These are phyloP conservation scores for Phlegmacium glaucopus DNA, from an alignment of 768 basidiomycete genomes.

Conservation along the genomic window DNA sequence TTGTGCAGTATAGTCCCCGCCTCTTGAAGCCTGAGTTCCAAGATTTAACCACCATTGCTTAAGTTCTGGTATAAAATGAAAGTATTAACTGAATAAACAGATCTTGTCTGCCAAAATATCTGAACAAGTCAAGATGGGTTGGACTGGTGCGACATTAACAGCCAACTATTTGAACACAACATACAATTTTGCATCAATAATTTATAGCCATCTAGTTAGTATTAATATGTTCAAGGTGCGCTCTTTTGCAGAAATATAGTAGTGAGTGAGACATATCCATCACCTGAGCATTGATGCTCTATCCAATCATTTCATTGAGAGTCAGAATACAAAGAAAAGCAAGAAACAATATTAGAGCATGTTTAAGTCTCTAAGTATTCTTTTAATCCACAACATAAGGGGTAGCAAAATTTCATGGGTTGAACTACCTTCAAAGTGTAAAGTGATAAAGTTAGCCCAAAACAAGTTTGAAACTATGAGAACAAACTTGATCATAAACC, in stretches of 20 bases:
- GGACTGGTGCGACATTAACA: background rate
- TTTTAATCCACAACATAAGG: constrained; percentile 31
- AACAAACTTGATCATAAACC: constrained; percentile 52
- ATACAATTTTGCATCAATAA: constrained; percentile 59
- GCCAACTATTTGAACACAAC: constrained; percentile 2
- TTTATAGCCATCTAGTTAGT: constrained; percentile 44
- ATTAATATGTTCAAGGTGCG: background rate
- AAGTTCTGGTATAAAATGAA: background rate
- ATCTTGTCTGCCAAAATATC: constrained; percentile 54
- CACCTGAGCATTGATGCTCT: constrained; percentile 46
- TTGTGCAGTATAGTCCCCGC: constrained; percentile 62
- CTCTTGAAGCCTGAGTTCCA: constrained; percentile 46
- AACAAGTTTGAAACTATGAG: background rate
- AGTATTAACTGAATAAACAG: constrained; percentile 50
- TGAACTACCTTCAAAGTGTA: constrained; percentile 27
- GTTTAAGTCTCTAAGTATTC: constrained; percentile 22
- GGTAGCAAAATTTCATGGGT: constrained; percentile 35
- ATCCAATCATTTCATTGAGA: constrained; percentile 47
- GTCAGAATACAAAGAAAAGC: constrained; percentile 23
- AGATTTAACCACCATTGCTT: background rate
- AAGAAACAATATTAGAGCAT: too few species aligned
- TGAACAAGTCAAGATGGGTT: constrained; percentile 12
- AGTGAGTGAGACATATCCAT: constrained; percentile 31
- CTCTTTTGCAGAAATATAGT: background rate
- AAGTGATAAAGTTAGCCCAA: background rate